These are phyloP conservation scores for Ballota nigra DNA, from an alignment of 257 asterid species.

Conservation along the genomic window DNA sequence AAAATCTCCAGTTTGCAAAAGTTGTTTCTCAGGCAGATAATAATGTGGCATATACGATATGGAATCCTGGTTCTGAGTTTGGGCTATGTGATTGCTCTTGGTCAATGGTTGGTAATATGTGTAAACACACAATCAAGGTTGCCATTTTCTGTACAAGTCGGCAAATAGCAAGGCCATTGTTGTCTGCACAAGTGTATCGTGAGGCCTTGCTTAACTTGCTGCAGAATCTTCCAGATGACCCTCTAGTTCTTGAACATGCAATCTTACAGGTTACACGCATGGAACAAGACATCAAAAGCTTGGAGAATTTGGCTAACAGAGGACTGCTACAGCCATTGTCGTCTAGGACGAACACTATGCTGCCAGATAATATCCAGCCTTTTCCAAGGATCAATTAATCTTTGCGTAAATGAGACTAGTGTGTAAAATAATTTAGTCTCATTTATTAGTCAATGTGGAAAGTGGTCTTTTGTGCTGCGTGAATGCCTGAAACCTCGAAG, in stretches of 20 bases:
- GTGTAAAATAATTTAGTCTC: background rate
- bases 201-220: constrained; percentile 39
- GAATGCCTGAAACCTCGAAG: no score
- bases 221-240: constrained; percentile 42
- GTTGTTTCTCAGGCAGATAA: constrained; percentile 48
- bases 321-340: constrained; percentile 45
- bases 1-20: constrained; percentile 47
- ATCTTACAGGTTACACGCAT: constrained; percentile 32
- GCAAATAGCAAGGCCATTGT: constrained; percentile 43
- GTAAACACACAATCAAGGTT: constrained; percentile 45
- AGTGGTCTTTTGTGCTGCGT: background rate
- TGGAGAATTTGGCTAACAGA: constrained; percentile 41
- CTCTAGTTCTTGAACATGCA: constrained; percentile 45
- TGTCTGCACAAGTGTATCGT: constrained; percentile 42
- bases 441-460: background rate
- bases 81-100: constrained; percentile 54
- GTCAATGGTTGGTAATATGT: constrained; percentile 51
- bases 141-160: constrained; percentile 36
- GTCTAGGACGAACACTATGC: constrained; percentile 20
- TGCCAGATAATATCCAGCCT: constrained; percentile 22
- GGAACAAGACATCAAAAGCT: constrained; percentile 39
- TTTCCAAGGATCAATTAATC: constrained; percentile 24
- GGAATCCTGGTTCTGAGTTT: constrained; percentile 59
- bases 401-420: background rate
- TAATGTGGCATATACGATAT: constrained; percentile 35